phyloP scores from a whole-genome alignment of 2,329 filamentous ascomycete species.

The Corniculantispora saksenae region DNA sequence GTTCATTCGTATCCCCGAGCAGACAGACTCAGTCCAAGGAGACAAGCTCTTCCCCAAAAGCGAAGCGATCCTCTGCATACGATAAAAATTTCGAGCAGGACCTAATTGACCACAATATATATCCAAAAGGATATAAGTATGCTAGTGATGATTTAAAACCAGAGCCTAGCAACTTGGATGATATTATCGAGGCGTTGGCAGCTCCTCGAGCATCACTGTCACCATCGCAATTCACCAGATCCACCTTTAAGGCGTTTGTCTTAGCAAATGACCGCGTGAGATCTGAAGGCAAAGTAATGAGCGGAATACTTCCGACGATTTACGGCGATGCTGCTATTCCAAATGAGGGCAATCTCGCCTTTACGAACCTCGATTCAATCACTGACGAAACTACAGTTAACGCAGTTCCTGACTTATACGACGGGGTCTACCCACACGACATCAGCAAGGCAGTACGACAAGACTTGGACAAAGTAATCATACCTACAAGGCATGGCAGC shows the following conservation, averaged over 20 bases:
- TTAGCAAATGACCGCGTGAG: constrained; percentile 29
- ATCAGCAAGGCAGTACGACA: constrained; percentile 25
- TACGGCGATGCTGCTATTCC: constrained; percentile 14
- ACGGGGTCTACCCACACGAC: constrained; percentile 31
- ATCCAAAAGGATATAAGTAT: constrained; percentile 21
- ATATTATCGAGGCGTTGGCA: neutral
- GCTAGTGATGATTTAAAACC: neutral
- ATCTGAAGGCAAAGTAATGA: constrained; percentile 37
- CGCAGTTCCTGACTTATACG: constrained; percentile 35
- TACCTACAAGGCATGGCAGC: neutral
- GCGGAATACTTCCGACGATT: constrained; percentile 35
- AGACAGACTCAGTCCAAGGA: constrained; percentile 23
- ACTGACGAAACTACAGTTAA: constrained; percentile 32
- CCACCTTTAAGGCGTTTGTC: constrained; percentile 32
- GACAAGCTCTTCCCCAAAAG: neutral
- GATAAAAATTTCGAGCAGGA: constrained; percentile 38
- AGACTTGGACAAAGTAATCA: neutral
- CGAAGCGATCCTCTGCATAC: constrained; percentile 31
- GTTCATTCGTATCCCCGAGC: constrained; percentile 1
- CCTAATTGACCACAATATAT: constrained; percentile 37
- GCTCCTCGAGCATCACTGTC: constrained; percentile 35
- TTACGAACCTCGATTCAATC: constrained; percentile 35
- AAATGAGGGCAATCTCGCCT: neutral
- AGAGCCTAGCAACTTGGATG: neutral
- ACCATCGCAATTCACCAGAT: constrained; percentile 34